Evolutionary conservation across 352 stramenopile species (phyloP).

Genomic region (Phytophthora boehmeriae): DNA sequence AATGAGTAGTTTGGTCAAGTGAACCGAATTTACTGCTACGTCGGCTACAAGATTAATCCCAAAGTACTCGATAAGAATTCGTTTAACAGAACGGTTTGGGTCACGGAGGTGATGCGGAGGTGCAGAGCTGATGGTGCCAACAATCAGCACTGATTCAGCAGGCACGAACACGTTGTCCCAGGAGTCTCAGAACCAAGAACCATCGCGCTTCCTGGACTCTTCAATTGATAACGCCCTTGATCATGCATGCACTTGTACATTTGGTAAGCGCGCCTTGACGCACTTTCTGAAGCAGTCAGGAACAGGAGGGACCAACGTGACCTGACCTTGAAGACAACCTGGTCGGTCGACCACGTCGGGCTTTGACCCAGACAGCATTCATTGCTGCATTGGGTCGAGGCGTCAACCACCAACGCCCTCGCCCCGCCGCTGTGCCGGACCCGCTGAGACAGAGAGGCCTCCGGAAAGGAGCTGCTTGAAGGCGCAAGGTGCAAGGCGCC

Average conservation of each 20-base stretch:
- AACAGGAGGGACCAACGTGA: no score
- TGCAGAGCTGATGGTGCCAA: conserved; percentile 25
- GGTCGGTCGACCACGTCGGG: no score
- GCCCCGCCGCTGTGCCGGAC: conserved; percentile 20
- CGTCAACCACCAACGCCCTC: not conserved
- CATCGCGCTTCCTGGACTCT: conserved; percentile 1
- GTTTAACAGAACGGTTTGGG: conserved; percentile 16
- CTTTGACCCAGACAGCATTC: no score
- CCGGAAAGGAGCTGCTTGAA: not conserved
- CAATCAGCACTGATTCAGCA: conserved; percentile 28
- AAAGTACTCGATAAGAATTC: conserved; percentile 4
- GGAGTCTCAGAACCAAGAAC: no score
- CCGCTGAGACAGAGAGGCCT: conserved; percentile 19
- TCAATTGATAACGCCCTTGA: conserved; percentile 14
- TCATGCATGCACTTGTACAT: no score
- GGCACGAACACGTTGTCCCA: conserved; percentile 9
- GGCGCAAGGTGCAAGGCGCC: not conserved
- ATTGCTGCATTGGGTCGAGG: no score
- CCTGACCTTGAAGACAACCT: no score
- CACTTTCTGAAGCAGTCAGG: conserved; percentile 28
- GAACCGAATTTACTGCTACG: conserved; percentile 5
- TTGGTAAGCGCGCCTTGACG: conserved; percentile 9
- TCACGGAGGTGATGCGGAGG: conserved; percentile 16
- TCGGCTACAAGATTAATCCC: no score
- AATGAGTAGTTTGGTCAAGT: no score